A percentile compares a stretch with the other conserved stretches of the same genome.
phyloP scores from a whole-genome alignment of 768 basidiomycete genomes.

The Coprinellus micaceus region DNA sequence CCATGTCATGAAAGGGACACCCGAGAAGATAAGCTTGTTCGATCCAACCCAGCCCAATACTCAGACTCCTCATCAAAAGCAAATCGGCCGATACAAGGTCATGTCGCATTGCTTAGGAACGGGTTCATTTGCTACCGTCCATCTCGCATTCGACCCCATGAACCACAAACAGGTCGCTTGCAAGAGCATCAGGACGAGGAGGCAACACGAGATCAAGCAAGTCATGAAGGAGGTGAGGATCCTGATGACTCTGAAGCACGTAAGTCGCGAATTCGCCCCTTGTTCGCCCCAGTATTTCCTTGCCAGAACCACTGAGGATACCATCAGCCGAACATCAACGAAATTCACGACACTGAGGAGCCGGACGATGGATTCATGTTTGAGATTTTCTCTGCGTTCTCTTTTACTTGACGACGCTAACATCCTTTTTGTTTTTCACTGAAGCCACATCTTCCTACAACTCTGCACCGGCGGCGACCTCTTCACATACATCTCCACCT shows the following conservation, averaged over 20 bases:
- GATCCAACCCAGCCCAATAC: conserved; percentile 60
- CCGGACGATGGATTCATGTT: conserved; percentile 59
- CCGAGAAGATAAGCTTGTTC: conserved; percentile 52
- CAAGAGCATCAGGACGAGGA: conserved; percentile 71
- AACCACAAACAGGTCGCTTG: conserved; percentile 76
- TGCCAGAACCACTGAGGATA: background rate
- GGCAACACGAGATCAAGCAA: conserved; percentile 52
- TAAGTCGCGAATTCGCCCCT: conserved; percentile 29
- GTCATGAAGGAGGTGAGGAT: conserved; percentile 80
- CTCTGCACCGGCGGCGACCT: conserved; percentile 84
- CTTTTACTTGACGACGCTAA: background rate
- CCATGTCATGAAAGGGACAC: conserved; percentile 50
- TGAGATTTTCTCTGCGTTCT: conserved; percentile 13
- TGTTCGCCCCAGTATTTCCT: background rate
- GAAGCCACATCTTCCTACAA: conserved; percentile 78
- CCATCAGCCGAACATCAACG: conserved; percentile 74
- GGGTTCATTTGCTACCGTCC: conserved; percentile 80
- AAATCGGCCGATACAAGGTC: conserved; percentile 64
- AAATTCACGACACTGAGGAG: conserved; percentile 66
- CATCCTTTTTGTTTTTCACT: conserved; percentile 1
- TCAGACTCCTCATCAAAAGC: conserved; percentile 41
- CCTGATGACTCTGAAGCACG: conserved; percentile 67
- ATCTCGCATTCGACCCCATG: conserved; percentile 65
- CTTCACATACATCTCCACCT: conserved; percentile 77
- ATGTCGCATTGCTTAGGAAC: conserved; percentile 77